Base-by-base conservation (phyloP, 768 basidiomycete species). In the Mycena kentingensis region DNA sequence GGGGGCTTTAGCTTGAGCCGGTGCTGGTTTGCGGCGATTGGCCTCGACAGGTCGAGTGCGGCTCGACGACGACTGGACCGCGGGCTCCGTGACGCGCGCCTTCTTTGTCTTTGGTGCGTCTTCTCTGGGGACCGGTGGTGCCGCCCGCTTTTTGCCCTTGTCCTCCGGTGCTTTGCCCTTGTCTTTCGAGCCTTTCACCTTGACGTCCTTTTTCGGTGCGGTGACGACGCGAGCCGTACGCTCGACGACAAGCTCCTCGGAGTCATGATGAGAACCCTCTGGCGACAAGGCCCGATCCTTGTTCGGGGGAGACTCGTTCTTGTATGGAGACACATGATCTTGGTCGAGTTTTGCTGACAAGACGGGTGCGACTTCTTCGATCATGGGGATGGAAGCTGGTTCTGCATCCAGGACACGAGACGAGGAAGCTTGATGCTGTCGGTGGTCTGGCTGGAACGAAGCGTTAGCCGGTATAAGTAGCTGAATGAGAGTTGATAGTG, bases 401-500 rank as follows among this genome's bases (percentile, higher is more conserved):
- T 51, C 42, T 19, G 25, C 8, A 27, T 49, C 22, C 15, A 35
- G 32, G 41, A 46, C 46, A 49, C 13, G 21, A 21, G 45, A 35
- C 26, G 57, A 29, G 8, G 27, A 8, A 31, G 21, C 16, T 35
- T 21, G 28, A 19, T 42, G 51, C 36, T 25, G 32, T 26, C 11
- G 31, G 26, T 15, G 49, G 29, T 26, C 48, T 31, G 21, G 37
- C 42, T 45, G 42, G 51, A 34, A 38, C 16, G 13, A 46, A 48
- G 41, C 51, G 45, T 52, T 58, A 32, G 52, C 37, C 18, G 28
- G 22, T 48, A 46, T 26, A 18, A 28, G 52, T 46, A 59, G 58
- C 46, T 48, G 45, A 67, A 69, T 19, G 67, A 64, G 25, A 62
- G 62, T 52, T 21, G 52, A 49, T 54, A 49, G 59, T 21, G 60